Evolutionary conservation across 345 rosid species (phyloP), one percentile per base, ranked within the genome.

Genomic region (Boechera divaricarpa): DNA sequence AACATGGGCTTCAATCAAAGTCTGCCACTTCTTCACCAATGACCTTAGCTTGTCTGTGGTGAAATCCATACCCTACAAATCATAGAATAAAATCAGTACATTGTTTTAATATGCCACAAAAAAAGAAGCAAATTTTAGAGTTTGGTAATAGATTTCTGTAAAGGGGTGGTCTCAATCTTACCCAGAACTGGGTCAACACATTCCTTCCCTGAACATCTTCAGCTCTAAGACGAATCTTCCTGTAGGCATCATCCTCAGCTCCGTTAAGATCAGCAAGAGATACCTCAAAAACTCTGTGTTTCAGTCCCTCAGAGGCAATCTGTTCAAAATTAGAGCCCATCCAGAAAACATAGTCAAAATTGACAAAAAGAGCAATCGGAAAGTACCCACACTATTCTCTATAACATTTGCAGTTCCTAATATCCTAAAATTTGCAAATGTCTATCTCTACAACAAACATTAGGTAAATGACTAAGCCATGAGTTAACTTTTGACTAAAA

Each of bases 271-370:
- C 98, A 63, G 92, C 95, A 21, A 92, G 83, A 5, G 98, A 94
- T n/a, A 87, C 56, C 86, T 92, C 98, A 79, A 92, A 89, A 47
- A 92, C 89, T 24, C 97, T 81, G 72, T 94, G 98, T 65, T 92
- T 94, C 67, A 94, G 85, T 16, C 98, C 97, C 82, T 94, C 98
- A 12, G 98, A 94, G 24, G 98, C 98, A 89, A 94, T 94, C 97
- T 94, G 77, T 63, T 10, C 15, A 33, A 1, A 35, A 12, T 12
- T 2, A 7, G 4, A 29, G 3, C 2, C 36, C 18, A 63, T 13
- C 8, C 32, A 35, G 4, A 10, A 41, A 26, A 51, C 13, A 45
- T 13, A 16, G n/a, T 53, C 26, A 55, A 53, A 18, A 36, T 44
- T 5, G 18, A 41, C 33, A 6, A 39, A 48, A 21, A 6, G 6